Conservation (phyloP, 139 green algal species). For the Chlamydomonas incerta region DNA sequence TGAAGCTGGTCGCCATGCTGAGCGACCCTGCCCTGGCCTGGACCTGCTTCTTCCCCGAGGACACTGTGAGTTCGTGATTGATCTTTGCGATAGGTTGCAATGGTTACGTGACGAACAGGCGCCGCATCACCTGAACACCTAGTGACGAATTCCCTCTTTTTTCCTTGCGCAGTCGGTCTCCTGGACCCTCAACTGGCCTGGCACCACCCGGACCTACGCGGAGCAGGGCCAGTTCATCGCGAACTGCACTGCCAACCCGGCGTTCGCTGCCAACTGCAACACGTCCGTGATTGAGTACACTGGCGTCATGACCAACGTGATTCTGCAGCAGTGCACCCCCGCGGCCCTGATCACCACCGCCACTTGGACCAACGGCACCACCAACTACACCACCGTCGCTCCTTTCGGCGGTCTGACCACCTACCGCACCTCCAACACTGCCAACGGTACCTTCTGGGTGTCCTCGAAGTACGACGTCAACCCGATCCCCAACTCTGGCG, state of each 20-base stretch:
- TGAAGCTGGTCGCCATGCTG: background rate
- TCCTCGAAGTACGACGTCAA: no score
- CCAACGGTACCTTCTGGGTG: no score
- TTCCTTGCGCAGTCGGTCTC: no score
- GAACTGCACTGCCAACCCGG: background rate
- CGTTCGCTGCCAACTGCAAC: background rate
- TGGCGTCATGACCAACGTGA: background rate
- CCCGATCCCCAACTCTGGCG: no score
- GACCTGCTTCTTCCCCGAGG: conserved; percentile 39
- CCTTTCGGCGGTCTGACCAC: background rate
- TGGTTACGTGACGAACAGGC: no score
- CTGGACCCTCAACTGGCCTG: no score
- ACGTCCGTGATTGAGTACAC: background rate
- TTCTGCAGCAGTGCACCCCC: conserved; percentile 17
- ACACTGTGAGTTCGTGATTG: background rate
- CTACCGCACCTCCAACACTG: background rate
- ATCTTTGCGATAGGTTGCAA: no score
- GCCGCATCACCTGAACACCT: no score
- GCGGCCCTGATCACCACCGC: conserved; percentile 6
- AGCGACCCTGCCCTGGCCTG: conserved; percentile 8
- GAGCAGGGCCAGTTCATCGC: background rate
- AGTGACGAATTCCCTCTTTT: no score
- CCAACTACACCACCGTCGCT: background rate
- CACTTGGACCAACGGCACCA: background rate
- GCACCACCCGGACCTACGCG: no score